Conservation (phyloP, 345 rosid genomes). For the Arabidopsis arenosa region DNA sequence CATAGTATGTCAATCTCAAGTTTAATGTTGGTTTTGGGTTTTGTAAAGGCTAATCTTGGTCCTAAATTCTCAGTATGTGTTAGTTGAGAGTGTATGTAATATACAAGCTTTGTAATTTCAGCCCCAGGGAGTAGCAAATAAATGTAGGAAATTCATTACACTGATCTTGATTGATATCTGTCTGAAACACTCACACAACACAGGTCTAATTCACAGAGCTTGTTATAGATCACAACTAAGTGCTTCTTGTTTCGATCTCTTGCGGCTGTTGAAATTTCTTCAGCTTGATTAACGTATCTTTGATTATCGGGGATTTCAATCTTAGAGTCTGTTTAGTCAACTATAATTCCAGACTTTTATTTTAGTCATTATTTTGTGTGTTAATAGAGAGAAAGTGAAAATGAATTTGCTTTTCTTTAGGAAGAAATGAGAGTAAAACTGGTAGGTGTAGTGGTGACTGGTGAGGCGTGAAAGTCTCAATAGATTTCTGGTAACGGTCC, state of each 20-base stretch:
- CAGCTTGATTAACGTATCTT: neutral
- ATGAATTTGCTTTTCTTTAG: neutral
- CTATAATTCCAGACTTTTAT: too few relatives aligned
- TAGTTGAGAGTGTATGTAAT: slow-evolving; percentile 10
- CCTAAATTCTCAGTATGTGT: neutral
- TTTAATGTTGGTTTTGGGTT: slow-evolving; percentile 14
- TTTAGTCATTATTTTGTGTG: too few relatives aligned
- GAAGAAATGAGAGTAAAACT: neutral
- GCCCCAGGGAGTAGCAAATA: neutral
- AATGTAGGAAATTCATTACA: slow-evolving; percentile 6
- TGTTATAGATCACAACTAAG: neutral
- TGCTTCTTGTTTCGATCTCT: neutral
- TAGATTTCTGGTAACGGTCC: slow-evolving; percentile 1
- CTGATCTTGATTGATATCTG: neutral
- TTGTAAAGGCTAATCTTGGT: neutral
- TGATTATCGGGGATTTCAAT: too few relatives aligned
- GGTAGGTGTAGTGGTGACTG: slow-evolving; percentile 34
- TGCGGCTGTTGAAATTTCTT: too few relatives aligned
- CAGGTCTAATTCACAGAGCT: slow-evolving; percentile 3
- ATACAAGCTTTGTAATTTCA: slow-evolving; percentile 9
- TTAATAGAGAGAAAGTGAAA: neutral
- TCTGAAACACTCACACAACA: neutral
- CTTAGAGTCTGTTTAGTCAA: too few relatives aligned
- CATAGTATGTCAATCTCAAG: slow-evolving; percentile 10
- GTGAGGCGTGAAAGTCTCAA: slow-evolving; percentile 14